Evolutionary conservation across 352 stramenopile genomes (phyloP), one percentile per base, ranked within the genome.

Genomic region (Peronospora belbahrii): DNA sequence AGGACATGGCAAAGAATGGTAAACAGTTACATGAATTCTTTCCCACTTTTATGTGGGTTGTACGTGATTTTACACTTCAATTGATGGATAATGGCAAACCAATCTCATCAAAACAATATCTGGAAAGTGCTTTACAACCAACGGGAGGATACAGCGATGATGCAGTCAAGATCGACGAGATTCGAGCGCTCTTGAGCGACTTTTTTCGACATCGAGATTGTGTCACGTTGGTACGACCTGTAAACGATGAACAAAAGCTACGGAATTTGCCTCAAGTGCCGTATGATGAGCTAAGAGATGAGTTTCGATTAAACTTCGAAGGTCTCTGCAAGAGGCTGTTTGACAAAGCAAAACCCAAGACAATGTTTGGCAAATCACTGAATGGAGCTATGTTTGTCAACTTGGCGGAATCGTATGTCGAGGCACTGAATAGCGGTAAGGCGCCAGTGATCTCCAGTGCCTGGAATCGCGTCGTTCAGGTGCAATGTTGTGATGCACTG

Each of bases 171-270:
- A 85, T 86, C 28, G 82, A 96, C 65, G 72, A 88, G 61, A 89
- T 95, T 38, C 81, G 86, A 14, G 55, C 68, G 38, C 55, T 91
- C 10, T 42, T 96, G 3, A 59, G 65, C 13, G 68, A 88, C 31
- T 94, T 95, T 36, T 96, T 96, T 44, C 58, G 80, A 14, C 77
- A 90, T 31, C 64, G 85, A 31, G 79, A 96, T 59, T 96, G 86
- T 25, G 66, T 94, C n/a, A 95, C 85, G 42, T 71, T 96, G 22
- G 85, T 95, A 34, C 76, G 86, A 2, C 86, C 86, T 9, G 79
- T 95, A 10, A 74, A 87, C 20, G 81, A 95, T 34, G 86, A 96
- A 41, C 59, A 79, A 42, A 70, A 95, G 57, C 69, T 96, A 20
- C 58, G 79, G 7, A 69, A 75, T 39, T 52, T 95, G 17, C 66